Evolutionary conservation across 2,329 filamentous ascomycete genomes (phyloP).

Genomic region (Talaromyces islandicus): DNA sequence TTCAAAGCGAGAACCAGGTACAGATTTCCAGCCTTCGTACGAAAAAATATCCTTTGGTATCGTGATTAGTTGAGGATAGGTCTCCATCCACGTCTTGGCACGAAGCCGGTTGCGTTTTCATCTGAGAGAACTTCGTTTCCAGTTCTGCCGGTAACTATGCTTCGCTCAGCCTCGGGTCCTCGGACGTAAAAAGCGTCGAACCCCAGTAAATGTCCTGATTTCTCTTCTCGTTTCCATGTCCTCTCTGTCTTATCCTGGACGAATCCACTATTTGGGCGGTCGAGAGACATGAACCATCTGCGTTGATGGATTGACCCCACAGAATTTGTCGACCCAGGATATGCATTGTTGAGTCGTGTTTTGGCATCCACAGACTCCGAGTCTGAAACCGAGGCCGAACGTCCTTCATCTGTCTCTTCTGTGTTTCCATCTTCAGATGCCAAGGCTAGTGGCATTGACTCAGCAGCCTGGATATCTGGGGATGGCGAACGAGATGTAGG

Average conservation of each 20-base stretch:
- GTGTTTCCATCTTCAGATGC: conserved; percentile 6
- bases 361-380: conserved; percentile 46
- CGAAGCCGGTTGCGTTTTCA: conserved; percentile 53
- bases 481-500: conserved; percentile 15
- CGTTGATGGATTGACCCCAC: conserved; percentile 64
- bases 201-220: conserved; percentile 16
- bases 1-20: background rate
- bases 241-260: conserved; percentile 15
- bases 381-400: conserved; percentile 12
- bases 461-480: background rate
- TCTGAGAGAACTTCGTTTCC: conserved; percentile 56
- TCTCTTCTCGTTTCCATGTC: conserved; percentile 21
- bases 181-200: conserved; percentile 58
- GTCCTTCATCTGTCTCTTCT: conserved; percentile 6
- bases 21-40: background rate
- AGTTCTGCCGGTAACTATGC: conserved; percentile 58
- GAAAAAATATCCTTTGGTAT: background rate
- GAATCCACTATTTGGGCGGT: conserved; percentile 56
- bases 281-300: conserved; percentile 60
- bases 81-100: conserved; percentile 56
- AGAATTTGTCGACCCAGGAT: conserved; percentile 58
- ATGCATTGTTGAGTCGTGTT: conserved; percentile 58
- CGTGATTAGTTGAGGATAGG: conserved; percentile 21
- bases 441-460: background rate
- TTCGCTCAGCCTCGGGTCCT: conserved; percentile 58